These are phyloP conservation scores for Umbelopsis sp. DNA, from an alignment of 192 early-diverging fungal genomes.

Conservation along the genomic window DNA sequence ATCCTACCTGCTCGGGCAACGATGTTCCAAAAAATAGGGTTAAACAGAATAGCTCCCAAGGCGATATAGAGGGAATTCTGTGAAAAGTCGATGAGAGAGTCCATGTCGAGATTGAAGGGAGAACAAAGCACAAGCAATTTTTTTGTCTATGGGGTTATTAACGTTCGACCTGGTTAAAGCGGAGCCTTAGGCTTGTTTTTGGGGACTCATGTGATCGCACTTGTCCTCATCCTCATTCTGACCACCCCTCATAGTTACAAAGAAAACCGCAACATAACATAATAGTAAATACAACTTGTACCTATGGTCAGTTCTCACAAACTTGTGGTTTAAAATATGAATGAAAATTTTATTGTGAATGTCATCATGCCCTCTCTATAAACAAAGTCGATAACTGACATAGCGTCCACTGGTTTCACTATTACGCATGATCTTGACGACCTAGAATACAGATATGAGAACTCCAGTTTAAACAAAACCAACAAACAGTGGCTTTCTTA, in stretches of 20 bases:
- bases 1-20: slow-evolving; percentile 73
- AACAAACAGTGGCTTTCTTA: not conserved
- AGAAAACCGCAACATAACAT: no score
- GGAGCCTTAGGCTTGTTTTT: not conserved
- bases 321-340: not conserved
- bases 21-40: slow-evolving; percentile 90
- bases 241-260: no score
- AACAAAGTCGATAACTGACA: slow-evolving; percentile 94
- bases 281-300: no score
- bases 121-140: not conserved
- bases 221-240: not conserved
- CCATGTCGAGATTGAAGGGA: slow-evolving; percentile 1
- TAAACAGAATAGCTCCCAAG: slow-evolving; percentile 78
- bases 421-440: slow-evolving; percentile 93
- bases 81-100: slow-evolving; percentile 56
- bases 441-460: slow-evolving; percentile 35
- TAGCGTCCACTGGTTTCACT: slow-evolving; percentile 98
- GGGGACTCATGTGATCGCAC: slow-evolving; percentile 15
- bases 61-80: slow-evolving; percentile 70
- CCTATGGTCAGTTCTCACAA: no score
- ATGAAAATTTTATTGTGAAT: not conserved
- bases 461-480: not conserved
- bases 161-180: not conserved
- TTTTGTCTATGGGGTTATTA: slow-evolving; percentile 4
- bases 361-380: slow-evolving; percentile 52